These are phyloP conservation scores for Ophiostoma australiae DNA, from an alignment of 2,329 filamentous ascomycete species.

Conservation along the genomic window DNA sequence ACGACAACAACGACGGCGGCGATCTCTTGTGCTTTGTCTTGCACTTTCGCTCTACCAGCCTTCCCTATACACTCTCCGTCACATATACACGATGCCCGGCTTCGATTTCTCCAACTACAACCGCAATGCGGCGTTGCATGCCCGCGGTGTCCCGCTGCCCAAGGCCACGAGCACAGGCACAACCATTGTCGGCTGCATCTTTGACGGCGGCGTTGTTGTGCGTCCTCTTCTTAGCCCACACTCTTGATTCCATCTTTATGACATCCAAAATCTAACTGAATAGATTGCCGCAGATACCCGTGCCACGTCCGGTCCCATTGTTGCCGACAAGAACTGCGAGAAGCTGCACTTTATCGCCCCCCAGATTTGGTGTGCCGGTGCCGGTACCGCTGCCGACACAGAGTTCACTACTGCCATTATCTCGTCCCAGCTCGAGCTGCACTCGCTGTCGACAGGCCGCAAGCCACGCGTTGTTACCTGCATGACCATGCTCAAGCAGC, in stretches of 20 bases:
- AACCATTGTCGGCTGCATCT: constrained; percentile 97
- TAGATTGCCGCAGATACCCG: constrained; percentile 96
- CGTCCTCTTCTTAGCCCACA: constrained; percentile 34
- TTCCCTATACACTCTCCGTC: not conserved
- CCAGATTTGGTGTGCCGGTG: constrained; percentile 98
- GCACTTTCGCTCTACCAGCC: not conserved
- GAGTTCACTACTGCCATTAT: constrained; percentile 99
- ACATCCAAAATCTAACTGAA: not conserved
- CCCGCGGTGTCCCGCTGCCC: constrained; percentile 86
- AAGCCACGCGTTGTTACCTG: constrained; percentile 96
- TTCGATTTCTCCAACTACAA: constrained; percentile 99
- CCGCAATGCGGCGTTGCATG: constrained; percentile 94
- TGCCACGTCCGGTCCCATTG: constrained; percentile 94
- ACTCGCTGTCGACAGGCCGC: constrained; percentile 91
- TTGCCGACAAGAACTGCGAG: constrained; percentile 99
- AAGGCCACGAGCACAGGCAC: constrained; percentile 98
- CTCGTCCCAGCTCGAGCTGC: constrained; percentile 96
- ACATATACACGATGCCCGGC: constrained; percentile 68
- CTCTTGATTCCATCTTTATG: not conserved
- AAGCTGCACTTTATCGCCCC: constrained; percentile 98
- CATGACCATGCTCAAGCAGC: constrained; percentile 99
- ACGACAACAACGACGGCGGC: not conserved
- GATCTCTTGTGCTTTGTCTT: not conserved
- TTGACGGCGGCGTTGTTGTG: constrained; percentile 91
- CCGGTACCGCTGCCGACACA: constrained; percentile 94